These are phyloP conservation scores for Plasmodium vivax DNA, from an alignment of 169 alveolate species.

Conservation along the genomic window DNA sequence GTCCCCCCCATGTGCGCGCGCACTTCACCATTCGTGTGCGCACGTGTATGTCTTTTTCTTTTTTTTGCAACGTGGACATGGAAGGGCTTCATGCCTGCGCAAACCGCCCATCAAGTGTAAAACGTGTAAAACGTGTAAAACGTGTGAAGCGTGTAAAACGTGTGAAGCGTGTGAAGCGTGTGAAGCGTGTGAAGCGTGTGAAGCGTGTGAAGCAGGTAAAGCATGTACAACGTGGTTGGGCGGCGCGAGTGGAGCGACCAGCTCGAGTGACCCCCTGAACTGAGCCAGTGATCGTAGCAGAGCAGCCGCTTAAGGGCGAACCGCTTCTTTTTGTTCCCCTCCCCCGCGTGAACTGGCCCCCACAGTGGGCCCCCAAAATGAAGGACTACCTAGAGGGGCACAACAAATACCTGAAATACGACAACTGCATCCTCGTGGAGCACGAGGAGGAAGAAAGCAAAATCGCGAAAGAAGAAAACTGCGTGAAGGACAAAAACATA, in stretches of 20 bases:
- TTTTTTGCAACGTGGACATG: not conserved
- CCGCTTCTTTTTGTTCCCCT: not conserved
- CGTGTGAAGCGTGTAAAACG: too few relatives aligned
- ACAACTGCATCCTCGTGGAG: slow-evolving; percentile 35
- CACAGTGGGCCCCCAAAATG: slow-evolving; percentile 3
- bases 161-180: too few relatives aligned
- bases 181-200: too few relatives aligned
- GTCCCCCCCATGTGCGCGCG: not conserved
- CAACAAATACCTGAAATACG: slow-evolving; percentile 44
- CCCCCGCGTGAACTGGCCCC: not conserved
- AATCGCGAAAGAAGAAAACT: slow-evolving; percentile 30
- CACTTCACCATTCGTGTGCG: not conserved
- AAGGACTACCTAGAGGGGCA: slow-evolving; percentile 11
- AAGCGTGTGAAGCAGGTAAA: not conserved
- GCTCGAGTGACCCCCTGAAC: not conserved
- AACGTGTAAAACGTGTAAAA: not conserved
- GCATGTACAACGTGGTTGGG: not conserved
- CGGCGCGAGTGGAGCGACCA: not conserved
- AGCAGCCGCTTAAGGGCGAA: not conserved
- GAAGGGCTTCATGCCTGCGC: not conserved
- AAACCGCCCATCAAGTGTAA: not conserved
- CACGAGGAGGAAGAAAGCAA: slow-evolving; percentile 10
- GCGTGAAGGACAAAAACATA: slow-evolving; percentile 41
- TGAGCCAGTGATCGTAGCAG: not conserved
- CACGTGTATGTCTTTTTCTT: not conserved